A percentile compares a stretch with the other conserved stretches of the same genome.
phyloP scores from a whole-genome alignment of 164 flowering plant species.

The Dillenia suffruticosa region DNA sequence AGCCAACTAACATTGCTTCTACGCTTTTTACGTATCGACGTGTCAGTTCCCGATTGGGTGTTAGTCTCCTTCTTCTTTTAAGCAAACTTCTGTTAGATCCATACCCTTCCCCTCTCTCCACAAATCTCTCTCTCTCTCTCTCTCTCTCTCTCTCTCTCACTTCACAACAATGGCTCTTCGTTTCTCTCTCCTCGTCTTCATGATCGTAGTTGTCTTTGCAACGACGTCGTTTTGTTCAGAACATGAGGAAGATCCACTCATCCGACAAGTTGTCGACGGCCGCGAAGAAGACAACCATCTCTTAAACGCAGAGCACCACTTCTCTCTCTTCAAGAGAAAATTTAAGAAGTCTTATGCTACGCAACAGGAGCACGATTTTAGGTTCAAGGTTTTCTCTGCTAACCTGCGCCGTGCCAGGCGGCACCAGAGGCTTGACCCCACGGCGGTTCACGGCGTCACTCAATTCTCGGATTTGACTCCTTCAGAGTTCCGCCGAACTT shows the following conservation, averaged over 20 bases:
- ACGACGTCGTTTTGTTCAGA: constrained; percentile 6
- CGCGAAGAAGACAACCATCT: constrained; percentile 23
- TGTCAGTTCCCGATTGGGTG: too few species aligned
- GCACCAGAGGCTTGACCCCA: constrained; percentile 76
- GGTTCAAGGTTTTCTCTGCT: constrained; percentile 69
- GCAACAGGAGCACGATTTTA: constrained; percentile 68
- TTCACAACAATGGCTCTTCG: too few species aligned
- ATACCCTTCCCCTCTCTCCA: too few species aligned
- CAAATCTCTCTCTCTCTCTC: too few species aligned
- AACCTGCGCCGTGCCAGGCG: constrained; percentile 71
- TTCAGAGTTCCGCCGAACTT: constrained; percentile 52
- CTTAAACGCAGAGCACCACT: constrained; percentile 64
- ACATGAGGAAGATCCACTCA: constrained; percentile 31
- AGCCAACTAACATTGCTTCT: too few species aligned
- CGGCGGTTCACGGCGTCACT: constrained; percentile 86
- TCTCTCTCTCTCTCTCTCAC: too few species aligned
- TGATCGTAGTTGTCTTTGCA: constrained; percentile 8
- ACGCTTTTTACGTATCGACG: too few species aligned
- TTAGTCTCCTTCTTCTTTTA: too few species aligned
- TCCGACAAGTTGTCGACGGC: constrained; percentile 48
- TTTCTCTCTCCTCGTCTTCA: constrained; percentile 11
- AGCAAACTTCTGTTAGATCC: too few species aligned
- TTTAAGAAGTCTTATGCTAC: constrained; percentile 60
- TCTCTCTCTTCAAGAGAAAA: constrained; percentile 48
- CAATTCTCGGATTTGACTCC: constrained; percentile 90